Conservation (phyloP, 2,329 filamentous ascomycete species). For the Fusarium brachygibbosum region DNA sequence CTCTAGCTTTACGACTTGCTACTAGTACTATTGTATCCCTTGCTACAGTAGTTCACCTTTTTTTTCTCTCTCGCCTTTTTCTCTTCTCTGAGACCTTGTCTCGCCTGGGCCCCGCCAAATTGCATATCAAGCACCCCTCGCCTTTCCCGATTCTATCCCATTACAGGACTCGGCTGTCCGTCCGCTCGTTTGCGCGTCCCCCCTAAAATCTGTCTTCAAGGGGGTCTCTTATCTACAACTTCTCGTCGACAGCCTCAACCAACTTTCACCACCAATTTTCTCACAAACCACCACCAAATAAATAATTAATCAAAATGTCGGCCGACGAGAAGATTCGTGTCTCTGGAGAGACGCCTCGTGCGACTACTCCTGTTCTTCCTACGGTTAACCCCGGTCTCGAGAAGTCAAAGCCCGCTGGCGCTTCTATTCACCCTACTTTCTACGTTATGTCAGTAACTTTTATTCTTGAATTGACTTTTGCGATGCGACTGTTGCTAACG, state of each 20-base stretch:
- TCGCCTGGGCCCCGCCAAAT: constrained; percentile 52
- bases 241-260: constrained; percentile 36
- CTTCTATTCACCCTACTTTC: constrained; percentile 81
- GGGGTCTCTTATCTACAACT: constrained; percentile 46
- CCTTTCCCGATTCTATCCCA: constrained; percentile 46
- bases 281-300: constrained; percentile 55
- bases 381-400: constrained; percentile 82
- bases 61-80: constrained; percentile 39
- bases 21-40: constrained; percentile 33
- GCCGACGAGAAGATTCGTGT: constrained; percentile 84
- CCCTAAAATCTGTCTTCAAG: constrained; percentile 53
- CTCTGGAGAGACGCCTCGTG: constrained; percentile 80
- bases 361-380: constrained; percentile 77
- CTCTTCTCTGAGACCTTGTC: constrained; percentile 51
- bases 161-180: constrained; percentile 55
- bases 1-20: constrained; percentile 17
- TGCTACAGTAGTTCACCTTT: constrained; percentile 34
- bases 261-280: constrained; percentile 35
- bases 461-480: constrained; percentile 3
- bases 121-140: constrained; percentile 54
- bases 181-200: constrained; percentile 58
- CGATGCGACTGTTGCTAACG: constrained; percentile 30
- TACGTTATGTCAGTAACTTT: constrained; percentile 76
- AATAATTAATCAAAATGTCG: constrained; percentile 59
- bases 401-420: constrained; percentile 75